Percentiles rank a stretch among this genome's conserved stretches.
phyloP scores from a whole-genome alignment of 176 grass and related monocot species.

The Avena atlantica region DNA sequence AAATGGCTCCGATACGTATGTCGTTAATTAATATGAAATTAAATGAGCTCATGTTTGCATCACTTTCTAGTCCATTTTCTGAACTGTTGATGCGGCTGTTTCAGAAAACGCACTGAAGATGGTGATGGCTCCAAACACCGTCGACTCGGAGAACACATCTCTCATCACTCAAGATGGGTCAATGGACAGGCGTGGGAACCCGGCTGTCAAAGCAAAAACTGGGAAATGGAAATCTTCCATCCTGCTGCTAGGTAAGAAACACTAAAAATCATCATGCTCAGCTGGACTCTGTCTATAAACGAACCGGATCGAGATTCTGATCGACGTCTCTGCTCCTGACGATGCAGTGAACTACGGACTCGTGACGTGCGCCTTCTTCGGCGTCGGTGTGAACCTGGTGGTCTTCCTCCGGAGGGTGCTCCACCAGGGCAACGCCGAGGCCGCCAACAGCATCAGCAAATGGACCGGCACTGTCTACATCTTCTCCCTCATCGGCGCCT shows the following conservation, averaged over 20 bases:
- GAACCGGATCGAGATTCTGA: background rate
- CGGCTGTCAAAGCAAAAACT: constrained; percentile 59
- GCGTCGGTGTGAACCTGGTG: constrained; percentile 86
- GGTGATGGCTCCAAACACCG: constrained; percentile 42
- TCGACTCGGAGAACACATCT: constrained; percentile 47
- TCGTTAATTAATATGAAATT: background rate
- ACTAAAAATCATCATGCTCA: background rate
- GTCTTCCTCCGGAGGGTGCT: constrained; percentile 81
- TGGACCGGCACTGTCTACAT: constrained; percentile 92
- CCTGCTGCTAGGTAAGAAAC: constrained; percentile 63
- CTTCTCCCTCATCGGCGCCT: constrained; percentile 88
- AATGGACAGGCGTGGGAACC: constrained; percentile 65
- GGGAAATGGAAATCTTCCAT: constrained; percentile 71
- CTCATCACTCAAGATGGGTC: constrained; percentile 74
- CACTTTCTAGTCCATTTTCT: constrained; percentile 12
- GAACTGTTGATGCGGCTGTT: constrained; percentile 16
- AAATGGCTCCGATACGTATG: background rate
- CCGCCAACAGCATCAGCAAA: constrained; percentile 86
- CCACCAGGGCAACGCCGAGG: constrained; percentile 70
- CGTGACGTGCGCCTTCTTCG: constrained; percentile 83
- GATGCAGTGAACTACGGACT: constrained; percentile 84
- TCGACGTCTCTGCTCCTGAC: background rate
- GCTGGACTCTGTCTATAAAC: background rate
- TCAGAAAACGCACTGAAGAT: constrained; percentile 20
- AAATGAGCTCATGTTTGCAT: background rate